Base-by-base conservation (phyloP, 352 stramenopile genomes). In the Globisporangium rhizosaccharum region DNA sequence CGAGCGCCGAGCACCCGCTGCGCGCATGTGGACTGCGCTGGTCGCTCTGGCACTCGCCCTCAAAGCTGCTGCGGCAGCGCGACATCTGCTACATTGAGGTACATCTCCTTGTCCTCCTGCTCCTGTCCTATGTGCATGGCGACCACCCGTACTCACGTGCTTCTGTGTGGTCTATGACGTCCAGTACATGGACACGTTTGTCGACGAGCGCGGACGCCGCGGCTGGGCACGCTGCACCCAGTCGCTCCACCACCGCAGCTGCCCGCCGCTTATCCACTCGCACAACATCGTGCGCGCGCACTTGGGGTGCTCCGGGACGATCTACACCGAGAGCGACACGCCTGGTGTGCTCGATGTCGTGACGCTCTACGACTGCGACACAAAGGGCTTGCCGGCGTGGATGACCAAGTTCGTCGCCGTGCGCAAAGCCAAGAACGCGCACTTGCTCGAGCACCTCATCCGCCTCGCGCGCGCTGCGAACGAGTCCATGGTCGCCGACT, bases 171-270 rank as follows among this genome's bases (percentile, higher is more conserved):
- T 12, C 11, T 12, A 1, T 39, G 33, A 14, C 8, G 7, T 39
- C 0, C 6, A 72, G 62, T 84, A 83, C 61, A 85, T 78, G 70
- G 76, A 90, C 60, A 70, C 65, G 23, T 90, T 88, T 47, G 64
- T 86, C 18, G 69, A 83, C 58, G 72, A 85, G 36, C 51, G 74
- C 15, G 81, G 78, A 0, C 76, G 75, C 25, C 69, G 70, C 30
- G 78, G 81, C 8, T 90, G 81, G 81, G 81, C 81, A 1, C 57
- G 66, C 15, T 82, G 76, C 57, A 82, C 77, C 8, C 76, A 85
- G 57, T 88, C 78, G n/a, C 57, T 90, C 49, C 74, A 80, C 30
- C 73, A 88, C 58, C 78, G 74, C 9, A 87, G 73, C 61, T 87
- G 76, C 51, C 79, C 79, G 20, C 53, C 76, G 30, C 70, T 88